These are phyloP conservation scores for Carpinus fangiana DNA, from an alignment of 306 rosid species.

Conservation along the genomic window DNA sequence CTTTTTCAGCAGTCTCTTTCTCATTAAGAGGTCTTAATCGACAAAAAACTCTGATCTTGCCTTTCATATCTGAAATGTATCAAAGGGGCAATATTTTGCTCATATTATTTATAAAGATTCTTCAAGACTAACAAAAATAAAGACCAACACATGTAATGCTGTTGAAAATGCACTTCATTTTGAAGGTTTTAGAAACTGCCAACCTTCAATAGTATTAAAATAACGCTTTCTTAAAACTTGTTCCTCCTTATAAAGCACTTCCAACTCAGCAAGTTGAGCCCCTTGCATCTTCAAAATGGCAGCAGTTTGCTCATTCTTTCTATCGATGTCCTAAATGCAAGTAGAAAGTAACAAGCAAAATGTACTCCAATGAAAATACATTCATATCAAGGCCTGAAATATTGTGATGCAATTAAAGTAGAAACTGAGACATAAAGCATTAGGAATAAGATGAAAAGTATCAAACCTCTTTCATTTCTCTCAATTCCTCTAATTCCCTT, in stretches of 20 bases:
- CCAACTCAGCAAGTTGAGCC: constrained; percentile 86
- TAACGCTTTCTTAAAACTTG: constrained; percentile 90
- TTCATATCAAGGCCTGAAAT: not conserved
- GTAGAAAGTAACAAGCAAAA: constrained; percentile 14
- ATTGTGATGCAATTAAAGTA: not conserved
- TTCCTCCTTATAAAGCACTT: constrained; percentile 87
- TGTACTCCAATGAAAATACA: not conserved
- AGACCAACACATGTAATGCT: not conserved
- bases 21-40: constrained; percentile 78
- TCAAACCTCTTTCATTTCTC: constrained; percentile 96
- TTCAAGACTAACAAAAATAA: not conserved
- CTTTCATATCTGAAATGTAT: constrained; percentile 87
- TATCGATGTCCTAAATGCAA: constrained; percentile 78
- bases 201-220: constrained; percentile 92
- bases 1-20: constrained; percentile 65
- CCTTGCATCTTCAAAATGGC: constrained; percentile 90
- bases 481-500: constrained; percentile 83
- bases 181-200: not conserved
- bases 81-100: constrained; percentile 12
- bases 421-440: not conserved
- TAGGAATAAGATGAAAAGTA: constrained; percentile 6
- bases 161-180: not conserved
- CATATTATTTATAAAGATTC: constrained; percentile 1
- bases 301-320: constrained; percentile 96
- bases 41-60: constrained; percentile 92